Conservation (phyloP, 106 monocot species). For the Vanilla planifolia region DNA sequence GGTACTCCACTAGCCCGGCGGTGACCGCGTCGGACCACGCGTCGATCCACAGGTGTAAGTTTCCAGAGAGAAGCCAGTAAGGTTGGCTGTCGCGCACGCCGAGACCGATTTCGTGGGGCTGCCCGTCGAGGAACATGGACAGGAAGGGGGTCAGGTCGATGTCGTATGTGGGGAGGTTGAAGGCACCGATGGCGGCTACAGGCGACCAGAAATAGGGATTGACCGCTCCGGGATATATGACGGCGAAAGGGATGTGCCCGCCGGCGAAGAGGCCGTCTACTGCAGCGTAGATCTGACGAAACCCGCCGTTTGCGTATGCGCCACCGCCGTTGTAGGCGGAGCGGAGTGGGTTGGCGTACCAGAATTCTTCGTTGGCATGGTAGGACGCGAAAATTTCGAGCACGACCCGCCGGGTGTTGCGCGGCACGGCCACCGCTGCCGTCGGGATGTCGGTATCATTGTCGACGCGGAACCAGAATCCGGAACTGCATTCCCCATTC, state of each 20-base stretch:
- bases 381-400: conserved; percentile 40
- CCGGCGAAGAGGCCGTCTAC: conserved; percentile 37
- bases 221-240: conserved; percentile 30
- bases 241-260: conserved; percentile 33
- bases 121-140: conserved; percentile 23
- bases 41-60: conserved; percentile 41
- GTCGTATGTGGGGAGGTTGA: conserved; percentile 39
- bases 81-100: conserved; percentile 16
- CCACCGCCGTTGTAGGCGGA: conserved; percentile 5
- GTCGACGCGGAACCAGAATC: conserved; percentile 36
- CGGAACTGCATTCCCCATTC: conserved; percentile 1
- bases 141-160: conserved; percentile 49
- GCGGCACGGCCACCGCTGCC: conserved; percentile 11
- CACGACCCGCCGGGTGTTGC: conserved; percentile 27
- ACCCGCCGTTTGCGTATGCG: conserved; percentile 18
- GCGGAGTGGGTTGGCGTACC: conserved; percentile 33
- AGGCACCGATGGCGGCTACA: conserved; percentile 34
- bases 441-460: conserved; percentile 5
- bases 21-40: conserved; percentile 19
- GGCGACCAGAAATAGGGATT: conserved; percentile 54
- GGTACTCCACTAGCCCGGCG: conserved; percentile 12
- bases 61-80: conserved; percentile 34
- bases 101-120: conserved; percentile 28
- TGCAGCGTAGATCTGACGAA: conserved; percentile 32
- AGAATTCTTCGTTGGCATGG: conserved; percentile 34